Base-by-base conservation (phyloP, 805 yeast genomes). In the Starmerella apicola region DNA sequence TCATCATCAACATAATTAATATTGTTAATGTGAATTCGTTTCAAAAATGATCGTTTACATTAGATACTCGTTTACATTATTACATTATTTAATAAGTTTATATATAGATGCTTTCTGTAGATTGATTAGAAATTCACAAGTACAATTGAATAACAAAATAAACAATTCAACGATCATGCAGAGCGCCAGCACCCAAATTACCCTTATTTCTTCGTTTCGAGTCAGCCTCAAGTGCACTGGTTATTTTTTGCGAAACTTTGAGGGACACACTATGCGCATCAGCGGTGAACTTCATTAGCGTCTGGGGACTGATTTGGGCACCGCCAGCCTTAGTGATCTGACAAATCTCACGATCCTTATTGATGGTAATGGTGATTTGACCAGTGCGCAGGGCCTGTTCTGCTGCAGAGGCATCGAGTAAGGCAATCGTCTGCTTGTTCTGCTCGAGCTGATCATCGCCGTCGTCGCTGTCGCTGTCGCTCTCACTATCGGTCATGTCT, bases 271-370 rank as follows among this genome's bases (percentile, higher is more conserved):
- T 56, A 51, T 71, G 74, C 1, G 95, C 91, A 41, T 68, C 64
- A 42, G 71, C 71, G 24, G 81, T 70, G 56, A 91, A 78, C 20
- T 76, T 74, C 66, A 83, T 64, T 36, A 88, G 61, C 20, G 70
- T 63, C 27, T 69, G 54, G 0, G 91, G 83, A 52, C 82, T 86
- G 48, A 88, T 73, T 5, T 86, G 81, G 34, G 81, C 63, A 0
- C 95, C 96, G 37, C 97, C 98, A 24, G 85, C 81, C 55, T 88
- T 91, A 32, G 80, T 70, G 22, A 91, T 68, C 57, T 91, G 98
- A 36, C 94, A 86, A 6, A 91, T 65, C 53, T 91, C 98, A 49
- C 88, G 72, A 56, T 88, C 88, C 51, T 81, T 83, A 58, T 91
- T 91, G 42, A 86, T 61, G 0, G 98, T 84, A 24, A 91, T 74